phyloP scores from a whole-genome alignment of 257 asterid genomes.

The Plectranthus barbatus region DNA sequence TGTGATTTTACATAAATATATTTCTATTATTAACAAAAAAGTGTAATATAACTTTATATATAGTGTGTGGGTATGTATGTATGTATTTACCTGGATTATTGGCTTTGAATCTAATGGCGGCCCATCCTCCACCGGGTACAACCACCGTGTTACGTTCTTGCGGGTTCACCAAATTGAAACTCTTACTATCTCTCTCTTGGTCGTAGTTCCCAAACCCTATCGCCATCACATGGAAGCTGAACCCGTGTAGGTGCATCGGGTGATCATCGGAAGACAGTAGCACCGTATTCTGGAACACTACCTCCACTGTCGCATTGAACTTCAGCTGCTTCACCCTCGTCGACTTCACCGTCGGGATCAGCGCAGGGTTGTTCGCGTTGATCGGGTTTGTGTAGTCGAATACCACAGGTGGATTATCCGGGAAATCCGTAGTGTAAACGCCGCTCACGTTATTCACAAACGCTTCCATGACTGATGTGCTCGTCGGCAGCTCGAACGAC shows the following conservation, averaged over 20 bases:
- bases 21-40: not conserved
- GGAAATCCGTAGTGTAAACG: conserved; percentile 46
- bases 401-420: conserved; percentile 31
- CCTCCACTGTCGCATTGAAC: conserved; percentile 35
- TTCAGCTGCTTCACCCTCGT: conserved; percentile 42
- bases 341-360: conserved; percentile 20
- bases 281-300: conserved; percentile 52
- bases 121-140: conserved; percentile 58
- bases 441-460: conserved; percentile 32
- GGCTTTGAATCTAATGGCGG: conserved; percentile 28
- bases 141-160: conserved; percentile 50
- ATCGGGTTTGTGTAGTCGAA: conserved; percentile 36
- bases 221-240: conserved; percentile 42
- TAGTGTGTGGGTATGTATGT: too few relatives aligned
- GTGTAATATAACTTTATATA: too few relatives aligned
- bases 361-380: conserved; percentile 9
- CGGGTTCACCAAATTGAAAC: conserved; percentile 38
- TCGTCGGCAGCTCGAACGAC: conserved; percentile 47
- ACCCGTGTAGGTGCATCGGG: conserved; percentile 55
- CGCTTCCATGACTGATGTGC: conserved; percentile 49
- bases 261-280: conserved; percentile 35
- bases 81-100: conserved; percentile 49
- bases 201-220: conserved; percentile 49
- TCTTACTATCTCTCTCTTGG: conserved; percentile 13
- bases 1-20: too few relatives aligned